These are phyloP conservation scores for Cylindrotheca closterium DNA, from an alignment of 108 stramenopile genomes.

Conservation along the genomic window DNA sequence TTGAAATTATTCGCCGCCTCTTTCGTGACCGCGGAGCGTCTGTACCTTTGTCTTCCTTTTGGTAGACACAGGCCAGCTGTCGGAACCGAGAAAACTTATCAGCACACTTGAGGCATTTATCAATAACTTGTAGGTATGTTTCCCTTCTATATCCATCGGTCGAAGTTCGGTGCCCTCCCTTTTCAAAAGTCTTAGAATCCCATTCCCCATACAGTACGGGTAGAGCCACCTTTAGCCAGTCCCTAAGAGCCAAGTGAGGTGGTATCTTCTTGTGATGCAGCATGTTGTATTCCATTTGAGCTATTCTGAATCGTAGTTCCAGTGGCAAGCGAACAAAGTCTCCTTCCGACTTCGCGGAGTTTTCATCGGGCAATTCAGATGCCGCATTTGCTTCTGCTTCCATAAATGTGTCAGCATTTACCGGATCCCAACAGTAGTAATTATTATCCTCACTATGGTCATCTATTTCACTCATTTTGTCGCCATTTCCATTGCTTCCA, in stretches of 20 bases:
- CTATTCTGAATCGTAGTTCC: constrained; percentile 65
- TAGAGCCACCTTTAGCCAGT: constrained; percentile 67
- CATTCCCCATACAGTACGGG: constrained; percentile 64
- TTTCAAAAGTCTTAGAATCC: constrained; percentile 69
- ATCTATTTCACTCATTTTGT: too few species aligned
- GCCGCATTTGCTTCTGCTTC: constrained; percentile 20
- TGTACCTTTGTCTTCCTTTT: background rate
- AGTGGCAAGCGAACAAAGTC: constrained; percentile 69
- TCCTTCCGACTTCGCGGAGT: constrained; percentile 38
- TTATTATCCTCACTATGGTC: constrained; percentile 35
- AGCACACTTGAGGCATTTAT: constrained; percentile 66
- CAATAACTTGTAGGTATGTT: constrained; percentile 53
- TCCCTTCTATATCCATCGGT: constrained; percentile 74
- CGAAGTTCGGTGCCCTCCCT: constrained; percentile 67
- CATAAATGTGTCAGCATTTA: constrained; percentile 39
- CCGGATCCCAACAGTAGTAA: too few species aligned
- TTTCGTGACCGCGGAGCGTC: background rate
- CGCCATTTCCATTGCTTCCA: too few species aligned
- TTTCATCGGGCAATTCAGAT: constrained; percentile 2
- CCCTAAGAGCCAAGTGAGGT: constrained; percentile 62
- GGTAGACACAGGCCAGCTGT: constrained; percentile 16
- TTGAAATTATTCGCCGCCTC: background rate
- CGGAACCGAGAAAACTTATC: constrained; percentile 39
- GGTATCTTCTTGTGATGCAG: constrained; percentile 48
- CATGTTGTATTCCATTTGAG: constrained; percentile 79